phyloP scores from a whole-genome alignment of 1,284 basidiomycete genomes.

The Trametes hirsuta region DNA sequence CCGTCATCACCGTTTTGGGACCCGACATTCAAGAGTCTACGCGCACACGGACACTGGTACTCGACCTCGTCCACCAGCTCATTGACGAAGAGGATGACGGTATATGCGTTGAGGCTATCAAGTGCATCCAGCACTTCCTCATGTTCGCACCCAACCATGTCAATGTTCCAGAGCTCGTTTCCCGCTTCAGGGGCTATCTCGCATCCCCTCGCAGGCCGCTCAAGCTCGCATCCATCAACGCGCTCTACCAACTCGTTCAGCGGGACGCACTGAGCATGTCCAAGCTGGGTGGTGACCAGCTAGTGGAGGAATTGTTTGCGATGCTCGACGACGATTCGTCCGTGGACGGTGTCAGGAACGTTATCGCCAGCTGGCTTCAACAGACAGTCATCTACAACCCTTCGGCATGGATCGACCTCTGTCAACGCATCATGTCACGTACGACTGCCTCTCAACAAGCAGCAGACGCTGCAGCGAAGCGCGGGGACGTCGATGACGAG shows the following conservation, averaged over 20 bases:
- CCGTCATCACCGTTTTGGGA: slow-evolving; percentile 91
- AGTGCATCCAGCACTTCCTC: slow-evolving; percentile 94
- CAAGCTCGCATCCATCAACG: slow-evolving; percentile 94
- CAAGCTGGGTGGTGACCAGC: slow-evolving; percentile 88
- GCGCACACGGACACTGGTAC: slow-evolving; percentile 79
- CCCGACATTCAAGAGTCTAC: slow-evolving; percentile 93
- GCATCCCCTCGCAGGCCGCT: slow-evolving; percentile 81
- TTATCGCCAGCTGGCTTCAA: slow-evolving; percentile 94
- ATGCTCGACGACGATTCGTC: slow-evolving; percentile 94
- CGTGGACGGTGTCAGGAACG: slow-evolving; percentile 92
- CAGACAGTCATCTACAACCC: slow-evolving; percentile 94
- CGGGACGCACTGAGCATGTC: slow-evolving; percentile 93
- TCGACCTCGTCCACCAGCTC: slow-evolving; percentile 88
- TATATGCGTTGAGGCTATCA: slow-evolving; percentile 91
- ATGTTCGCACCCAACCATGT: slow-evolving; percentile 92
- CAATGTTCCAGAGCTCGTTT: slow-evolving; percentile 78
- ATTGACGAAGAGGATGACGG: slow-evolving; percentile 87
- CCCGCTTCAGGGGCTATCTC: slow-evolving; percentile 76
- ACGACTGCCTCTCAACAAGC: slow-evolving; percentile 83
- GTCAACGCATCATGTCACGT: slow-evolving; percentile 93
- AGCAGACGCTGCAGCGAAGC: slow-evolving; percentile 57
- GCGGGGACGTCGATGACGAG: slow-evolving; percentile 81
- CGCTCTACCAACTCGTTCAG: slow-evolving; percentile 96
- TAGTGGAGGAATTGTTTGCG: slow-evolving; percentile 94
- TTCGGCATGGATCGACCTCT: slow-evolving; percentile 97